Conservation (phyloP, 169 alveolate genomes). For the Eimeria falciformis region DNA sequence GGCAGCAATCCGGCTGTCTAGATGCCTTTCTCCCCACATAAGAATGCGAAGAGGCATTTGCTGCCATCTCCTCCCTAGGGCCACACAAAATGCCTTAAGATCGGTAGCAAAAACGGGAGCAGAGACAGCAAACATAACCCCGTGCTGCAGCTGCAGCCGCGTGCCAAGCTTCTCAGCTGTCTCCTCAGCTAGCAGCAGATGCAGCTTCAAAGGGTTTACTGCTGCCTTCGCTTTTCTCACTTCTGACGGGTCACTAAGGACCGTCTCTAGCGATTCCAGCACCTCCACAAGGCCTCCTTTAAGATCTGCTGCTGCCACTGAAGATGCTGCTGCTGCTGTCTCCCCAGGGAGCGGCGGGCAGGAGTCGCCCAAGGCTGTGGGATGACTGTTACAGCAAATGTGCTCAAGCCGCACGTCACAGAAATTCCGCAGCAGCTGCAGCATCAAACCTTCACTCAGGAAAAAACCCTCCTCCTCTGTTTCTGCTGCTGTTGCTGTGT, state of each 20-base stretch:
- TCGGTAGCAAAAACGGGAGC: slow-evolving; percentile 48
- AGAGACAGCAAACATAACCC: neutral
- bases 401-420: slow-evolving; percentile 39
- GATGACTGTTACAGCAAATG: slow-evolving; percentile 36
- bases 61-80: slow-evolving; percentile 39
- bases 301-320: neutral
- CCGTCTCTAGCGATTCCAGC: neutral
- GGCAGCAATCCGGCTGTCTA: slow-evolving; percentile 22
- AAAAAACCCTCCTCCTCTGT: neutral
- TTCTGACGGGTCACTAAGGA: neutral
- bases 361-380: slow-evolving; percentile 39
- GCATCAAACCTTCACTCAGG: slow-evolving; percentile 38
- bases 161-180: slow-evolving; percentile 31
- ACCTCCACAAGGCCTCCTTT: neutral
- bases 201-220: slow-evolving; percentile 36
- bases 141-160: slow-evolving; percentile 55
- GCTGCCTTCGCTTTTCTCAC: slow-evolving; percentile 11
- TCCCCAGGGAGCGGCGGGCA: slow-evolving; percentile 39
- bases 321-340: neutral
- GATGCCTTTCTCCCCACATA: slow-evolving; percentile 13
- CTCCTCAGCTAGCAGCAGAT: slow-evolving; percentile 40
- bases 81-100: slow-evolving; percentile 3
- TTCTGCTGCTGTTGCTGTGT: slow-evolving; percentile 29
- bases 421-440: slow-evolving; percentile 63
- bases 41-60: neutral